A percentile compares a stretch with the other conserved stretches of the same genome.
Evolutionary conservation across 129 eudicot species (phyloP).

Genomic region (Flaveria linearis): DNA sequence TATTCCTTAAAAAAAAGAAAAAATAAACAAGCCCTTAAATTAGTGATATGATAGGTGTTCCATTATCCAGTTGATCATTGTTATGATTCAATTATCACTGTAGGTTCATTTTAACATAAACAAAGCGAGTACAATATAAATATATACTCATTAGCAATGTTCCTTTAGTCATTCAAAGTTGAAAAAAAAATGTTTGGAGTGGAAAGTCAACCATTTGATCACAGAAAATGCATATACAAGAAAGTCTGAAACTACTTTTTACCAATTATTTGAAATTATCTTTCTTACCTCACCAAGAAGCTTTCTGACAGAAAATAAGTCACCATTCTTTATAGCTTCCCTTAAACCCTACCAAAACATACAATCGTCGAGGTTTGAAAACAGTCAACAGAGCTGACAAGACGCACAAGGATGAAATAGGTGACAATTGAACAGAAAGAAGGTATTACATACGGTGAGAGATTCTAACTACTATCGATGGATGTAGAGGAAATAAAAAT

Average conservation of each 20-base stretch:
- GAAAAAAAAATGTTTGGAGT: background rate
- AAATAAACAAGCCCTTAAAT: background rate
- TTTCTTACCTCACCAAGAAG: conserved; percentile 78
- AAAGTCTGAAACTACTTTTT: conserved; percentile 9
- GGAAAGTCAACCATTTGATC: conserved; percentile 17
- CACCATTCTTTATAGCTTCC: conserved; percentile 96
- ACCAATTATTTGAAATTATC: conserved; percentile 15
- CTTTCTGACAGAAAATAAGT: conserved; percentile 65
- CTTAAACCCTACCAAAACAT: conserved; percentile 65
- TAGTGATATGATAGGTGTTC: background rate
- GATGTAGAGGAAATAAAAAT: no score
- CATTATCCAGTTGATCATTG: conserved; percentile 11
- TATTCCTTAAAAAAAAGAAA: background rate
- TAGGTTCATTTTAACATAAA: background rate
- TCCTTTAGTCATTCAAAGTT: conserved; percentile 13
- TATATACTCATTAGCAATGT: background rate
- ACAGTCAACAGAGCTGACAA: background rate
- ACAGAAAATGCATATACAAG: conserved; percentile 8
- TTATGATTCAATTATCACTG: background rate
- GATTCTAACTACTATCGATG: background rate
- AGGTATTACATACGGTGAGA: background rate
- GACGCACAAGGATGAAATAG: background rate
- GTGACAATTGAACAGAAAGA: background rate
- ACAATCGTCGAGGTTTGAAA: background rate
- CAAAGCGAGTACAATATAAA: background rate